These are phyloP conservation scores for Marasmius tenuissimus DNA, from an alignment of 1,284 basidiomycete species.

Conservation along the genomic window DNA sequence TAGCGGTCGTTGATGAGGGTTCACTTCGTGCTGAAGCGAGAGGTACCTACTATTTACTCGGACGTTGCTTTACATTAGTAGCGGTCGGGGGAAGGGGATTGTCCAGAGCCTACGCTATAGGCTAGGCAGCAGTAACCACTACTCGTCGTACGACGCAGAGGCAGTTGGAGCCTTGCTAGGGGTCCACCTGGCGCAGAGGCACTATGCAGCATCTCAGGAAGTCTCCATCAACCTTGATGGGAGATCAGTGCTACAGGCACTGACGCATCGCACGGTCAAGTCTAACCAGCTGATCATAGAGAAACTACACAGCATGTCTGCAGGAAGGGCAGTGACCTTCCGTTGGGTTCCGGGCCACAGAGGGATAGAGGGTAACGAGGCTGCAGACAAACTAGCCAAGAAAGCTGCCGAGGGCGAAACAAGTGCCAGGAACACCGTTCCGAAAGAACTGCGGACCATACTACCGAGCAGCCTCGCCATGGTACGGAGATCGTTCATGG, in stretches of 20 bases:
- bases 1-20: no score
- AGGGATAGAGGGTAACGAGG: conserved; percentile 24
- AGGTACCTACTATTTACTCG: no score
- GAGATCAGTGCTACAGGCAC: neutral
- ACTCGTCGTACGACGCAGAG: conserved; percentile 26
- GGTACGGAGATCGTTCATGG: neutral
- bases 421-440: conserved; percentile 8
- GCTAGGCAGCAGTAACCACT: conserved; percentile 14
- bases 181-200: conserved; percentile 11
- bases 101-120: conserved; percentile 7
- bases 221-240: neutral
- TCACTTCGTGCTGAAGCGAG: no score
- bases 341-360: conserved; percentile 26
- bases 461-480: neutral
- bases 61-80: no score
- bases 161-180: conserved; percentile 22
- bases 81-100: neutral
- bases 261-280: neutral
- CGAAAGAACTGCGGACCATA: conserved; percentile 8
- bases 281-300: conserved; percentile 20
- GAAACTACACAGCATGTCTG: conserved; percentile 5
- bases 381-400: conserved; percentile 27
- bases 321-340: conserved; percentile 1
- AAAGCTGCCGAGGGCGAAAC: conserved; percentile 19
- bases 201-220: neutral